Evolutionary conservation across 192 early-diverging fungal species (phyloP).

Genomic region (Dissophora globulifera): DNA sequence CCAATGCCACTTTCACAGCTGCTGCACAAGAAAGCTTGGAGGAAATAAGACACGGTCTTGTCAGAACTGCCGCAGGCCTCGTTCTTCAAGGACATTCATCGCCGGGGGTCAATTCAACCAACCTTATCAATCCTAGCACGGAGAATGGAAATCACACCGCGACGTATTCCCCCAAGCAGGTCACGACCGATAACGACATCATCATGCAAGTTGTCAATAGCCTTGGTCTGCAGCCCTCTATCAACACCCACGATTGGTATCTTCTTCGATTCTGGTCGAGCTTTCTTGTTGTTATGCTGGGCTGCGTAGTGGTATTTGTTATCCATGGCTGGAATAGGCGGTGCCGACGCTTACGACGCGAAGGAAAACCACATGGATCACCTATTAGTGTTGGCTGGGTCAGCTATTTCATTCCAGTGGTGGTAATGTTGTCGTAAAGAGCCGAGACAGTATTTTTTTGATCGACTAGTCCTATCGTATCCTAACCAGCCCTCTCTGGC

Average conservation of each 20-base stretch:
- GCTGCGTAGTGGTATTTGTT: slow-evolving; percentile 50
- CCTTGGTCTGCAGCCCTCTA: slow-evolving; percentile 59
- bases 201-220: slow-evolving; percentile 50
- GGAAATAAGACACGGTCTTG: slow-evolving; percentile 8
- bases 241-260: slow-evolving; percentile 64
- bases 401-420: slow-evolving; percentile 59
- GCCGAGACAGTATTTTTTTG: not conserved
- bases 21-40: slow-evolving; percentile 3
- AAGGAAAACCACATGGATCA: slow-evolving; percentile 28
- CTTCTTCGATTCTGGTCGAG: slow-evolving; percentile 60
- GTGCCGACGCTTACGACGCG: slow-evolving; percentile 36
- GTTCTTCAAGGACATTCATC: not conserved
- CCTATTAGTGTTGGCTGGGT: slow-evolving; percentile 60
- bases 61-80: not conserved
- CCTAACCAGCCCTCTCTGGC: too few relatives aligned
- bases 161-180: not conserved
- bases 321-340: slow-evolving; percentile 58
- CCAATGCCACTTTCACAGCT: slow-evolving; percentile 9
- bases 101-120: not conserved
- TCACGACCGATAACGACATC: slow-evolving; percentile 27
- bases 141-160: not conserved
- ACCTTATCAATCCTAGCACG: not conserved
- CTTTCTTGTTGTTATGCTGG: slow-evolving; percentile 44
- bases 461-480: too few relatives aligned
- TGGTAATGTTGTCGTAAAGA: slow-evolving; percentile 24